Evolutionary conservation across 2,329 filamentous ascomycete species (phyloP), one percentile per base, ranked within the genome.

Genomic region (Beauveria bassiana): DNA sequence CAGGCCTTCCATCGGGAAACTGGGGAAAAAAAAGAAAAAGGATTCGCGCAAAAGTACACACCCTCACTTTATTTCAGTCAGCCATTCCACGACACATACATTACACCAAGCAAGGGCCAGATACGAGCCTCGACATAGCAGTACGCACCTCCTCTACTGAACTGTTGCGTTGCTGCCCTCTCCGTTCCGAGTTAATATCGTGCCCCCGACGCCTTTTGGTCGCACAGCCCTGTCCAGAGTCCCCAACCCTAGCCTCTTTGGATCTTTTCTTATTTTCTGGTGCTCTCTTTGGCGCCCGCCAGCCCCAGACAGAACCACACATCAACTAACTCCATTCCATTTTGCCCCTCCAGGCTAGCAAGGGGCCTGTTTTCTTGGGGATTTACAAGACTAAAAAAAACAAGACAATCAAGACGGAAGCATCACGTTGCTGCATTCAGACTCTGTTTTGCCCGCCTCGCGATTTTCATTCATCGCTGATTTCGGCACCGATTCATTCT

Each of bases 111-210:
- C 28, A 24, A 31, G 22, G 40, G 40, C 53, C 26, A 46, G 46
- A 28, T 28, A 59, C 47, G 38, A 43, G 57, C 57, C 47, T 59
- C 46, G 38, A 43, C 38, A 26, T 20, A 2, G 22, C 22, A 22
- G 22, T 22, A 22, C 2, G 50, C 14, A 14, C n/a, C 26, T 10
- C 50, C 40, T 16, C 1, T 16, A 31, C 14, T 34, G 28, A 47
- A 18, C 14, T 16, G 46, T 50, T 22, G 20, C 2, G 53, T 12
- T 24, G n/a, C 9, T 26, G 31, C 31, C 10, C 31, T 34, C 50
- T 57, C 60, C 24, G 50, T 63, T 63, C 62, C 62, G 62, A 34
- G 53, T 61, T 63, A 63, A 63, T 63, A 63, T 63, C 62, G 62
- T 63, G 62, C 53, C 58, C 62, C 62, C 58, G 56, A n/a, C 55